These are phyloP conservation scores for Cercis canadensis DNA, from an alignment of 306 rosid species.

Conservation along the genomic window DNA sequence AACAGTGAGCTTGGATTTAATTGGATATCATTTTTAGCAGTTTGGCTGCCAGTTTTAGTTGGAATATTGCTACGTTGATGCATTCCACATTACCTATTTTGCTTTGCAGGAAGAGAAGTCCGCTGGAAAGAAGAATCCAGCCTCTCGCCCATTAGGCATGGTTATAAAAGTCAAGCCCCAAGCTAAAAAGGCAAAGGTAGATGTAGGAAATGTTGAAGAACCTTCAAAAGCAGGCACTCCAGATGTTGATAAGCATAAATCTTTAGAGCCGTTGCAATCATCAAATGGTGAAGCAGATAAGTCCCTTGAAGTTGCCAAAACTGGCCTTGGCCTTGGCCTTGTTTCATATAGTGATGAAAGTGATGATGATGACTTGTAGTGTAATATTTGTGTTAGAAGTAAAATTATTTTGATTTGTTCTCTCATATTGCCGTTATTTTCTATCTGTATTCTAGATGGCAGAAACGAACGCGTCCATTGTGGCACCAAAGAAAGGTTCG, in stretches of 20 bases:
- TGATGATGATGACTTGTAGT: slow-evolving; percentile 67
- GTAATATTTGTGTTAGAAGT: slow-evolving; percentile 21
- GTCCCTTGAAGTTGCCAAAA: slow-evolving; percentile 43
- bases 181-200: slow-evolving; percentile 73
- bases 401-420: background rate
- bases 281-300: slow-evolving; percentile 41
- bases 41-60: background rate
- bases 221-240: slow-evolving; percentile 35
- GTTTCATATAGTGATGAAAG: slow-evolving; percentile 93
- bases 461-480: slow-evolving; percentile 4
- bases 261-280: slow-evolving; percentile 38
- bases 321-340: slow-evolving; percentile 48
- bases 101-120: slow-evolving; percentile 66
- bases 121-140: slow-evolving; percentile 59
- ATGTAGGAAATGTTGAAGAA: slow-evolving; percentile 44
- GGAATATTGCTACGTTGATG: slow-evolving; percentile 11
- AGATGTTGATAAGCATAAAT: slow-evolving; percentile 35
- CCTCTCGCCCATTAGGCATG: slow-evolving; percentile 60
- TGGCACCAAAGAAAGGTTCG: slow-evolving; percentile 11
- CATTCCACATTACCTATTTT: slow-evolving; percentile 21
- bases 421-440: background rate
- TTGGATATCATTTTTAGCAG: background rate
- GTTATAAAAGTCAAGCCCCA: slow-evolving; percentile 80
- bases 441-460: background rate
- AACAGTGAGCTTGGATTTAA: slow-evolving; percentile 1